phyloP scores from a whole-genome alignment of 192 early-diverging fungal species.

The Chytriomyces sp. region DNA sequence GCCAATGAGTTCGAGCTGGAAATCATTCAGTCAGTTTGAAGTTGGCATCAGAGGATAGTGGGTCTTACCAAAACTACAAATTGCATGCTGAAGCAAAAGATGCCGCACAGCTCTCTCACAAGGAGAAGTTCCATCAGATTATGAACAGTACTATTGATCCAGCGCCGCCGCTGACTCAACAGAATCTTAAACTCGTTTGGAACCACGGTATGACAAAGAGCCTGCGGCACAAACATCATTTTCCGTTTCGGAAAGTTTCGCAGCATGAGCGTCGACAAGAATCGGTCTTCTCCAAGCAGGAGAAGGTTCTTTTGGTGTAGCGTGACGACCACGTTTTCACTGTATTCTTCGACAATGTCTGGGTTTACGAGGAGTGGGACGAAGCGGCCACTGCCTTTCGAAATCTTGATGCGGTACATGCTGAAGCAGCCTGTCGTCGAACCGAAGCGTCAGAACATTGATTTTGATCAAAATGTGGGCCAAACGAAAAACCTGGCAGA shows the following conservation, averaged over 20 bases:
- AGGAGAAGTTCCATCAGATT: constrained; percentile 89
- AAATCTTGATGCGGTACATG: constrained; percentile 92
- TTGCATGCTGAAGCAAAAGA: constrained; percentile 96
- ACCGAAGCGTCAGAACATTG: background rate
- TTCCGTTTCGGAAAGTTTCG: constrained; percentile 92
- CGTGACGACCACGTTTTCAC: constrained; percentile 58
- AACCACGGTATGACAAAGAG: constrained; percentile 90
- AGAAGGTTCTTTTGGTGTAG: constrained; percentile 94
- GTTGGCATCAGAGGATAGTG: background rate
- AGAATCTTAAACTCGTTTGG: constrained; percentile 84
- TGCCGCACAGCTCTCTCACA: constrained; percentile 90
- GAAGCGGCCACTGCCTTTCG: constrained; percentile 37
- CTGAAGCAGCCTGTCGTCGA: constrained; percentile 79
- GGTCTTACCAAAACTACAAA: constrained; percentile 40
- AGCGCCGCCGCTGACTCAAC: constrained; percentile 87
- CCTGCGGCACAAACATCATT: constrained; percentile 95
- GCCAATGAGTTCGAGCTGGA: constrained; percentile 81
- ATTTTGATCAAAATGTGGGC: constrained; percentile 20
- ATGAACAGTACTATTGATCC: constrained; percentile 98
- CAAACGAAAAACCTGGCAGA: constrained; percentile 88
- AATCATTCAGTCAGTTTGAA: background rate
- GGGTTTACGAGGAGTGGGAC: constrained; percentile 86
- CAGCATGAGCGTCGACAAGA: constrained; percentile 93
- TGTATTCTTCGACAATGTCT: constrained; percentile 73
- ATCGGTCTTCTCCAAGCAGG: constrained; percentile 93